Evolutionary conservation across 805 yeast genomes (phyloP), one percentile per base, ranked within the genome.

Genomic region (Isabelozyma gotoi): DNA sequence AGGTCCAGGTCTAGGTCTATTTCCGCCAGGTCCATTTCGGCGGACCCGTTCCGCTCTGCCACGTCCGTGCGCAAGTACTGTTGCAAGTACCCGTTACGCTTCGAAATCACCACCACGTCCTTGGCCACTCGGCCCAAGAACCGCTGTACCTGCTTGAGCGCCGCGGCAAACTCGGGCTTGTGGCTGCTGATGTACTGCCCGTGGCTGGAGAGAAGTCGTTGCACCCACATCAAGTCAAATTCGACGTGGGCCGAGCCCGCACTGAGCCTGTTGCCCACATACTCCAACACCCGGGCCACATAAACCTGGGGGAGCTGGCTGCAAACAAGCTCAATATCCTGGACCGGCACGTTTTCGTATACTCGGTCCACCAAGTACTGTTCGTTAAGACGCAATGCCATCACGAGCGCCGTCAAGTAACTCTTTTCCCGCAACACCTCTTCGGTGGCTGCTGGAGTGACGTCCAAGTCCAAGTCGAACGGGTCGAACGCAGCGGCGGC

Each of bases 321-420:
- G 6, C 84, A 70, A 7, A 91, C 78, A 40, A 94, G 63, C 27
- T 76, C 70, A 32, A 92, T 79, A 57, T 90, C 96, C 3, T 71
- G 68, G n/a, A 77, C 58, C 2, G 94, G 92, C 7, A 91, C 74
- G 4, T 76, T 55, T 60, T 89, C 96, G 60, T 82, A 88, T 0
- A 88, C 86, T 47, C 74, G 74, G 47, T 84, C 84, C 19, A 91
- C 80, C 42, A 94, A 68, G 53, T 83, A 79, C 8, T 65, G 68
- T 59, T 94, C 99, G 59, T 94, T 94, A 47, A 94, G 75, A 63
- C 99, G 77, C 76, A 94, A 90, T 0, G 97, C 81, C 97, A 94
- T 90, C 11, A 91, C 87, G 45, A 92, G 65, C 0, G 97, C 92
- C 33, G 80, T 79, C 53, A 91, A 68, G 61, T 81, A 88, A 42